Evolutionary conservation across 371 early-diverging fungal species (phyloP).

Genomic region (Mucor lusitanicus): DNA sequence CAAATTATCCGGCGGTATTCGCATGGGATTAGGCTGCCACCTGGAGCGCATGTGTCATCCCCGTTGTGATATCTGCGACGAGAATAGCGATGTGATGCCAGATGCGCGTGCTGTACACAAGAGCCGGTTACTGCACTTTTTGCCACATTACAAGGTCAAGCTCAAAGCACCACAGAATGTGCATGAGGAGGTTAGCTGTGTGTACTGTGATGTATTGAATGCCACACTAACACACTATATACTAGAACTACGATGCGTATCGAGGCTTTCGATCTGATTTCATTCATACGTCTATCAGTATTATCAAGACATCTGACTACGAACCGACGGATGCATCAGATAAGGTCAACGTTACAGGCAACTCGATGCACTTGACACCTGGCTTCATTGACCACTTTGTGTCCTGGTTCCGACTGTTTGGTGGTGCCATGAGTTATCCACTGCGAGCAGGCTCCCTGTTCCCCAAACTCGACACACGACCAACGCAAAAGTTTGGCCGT

Average conservation of each 20-base stretch:
- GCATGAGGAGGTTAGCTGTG: conserved; percentile 29
- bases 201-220: too few species aligned
- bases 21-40: conserved; percentile 52
- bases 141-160: conserved; percentile 46
- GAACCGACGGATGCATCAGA: not conserved
- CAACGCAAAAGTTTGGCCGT: conserved; percentile 39
- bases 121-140: conserved; percentile 23
- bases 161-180: conserved; percentile 40
- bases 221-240: not conserved
- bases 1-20: conserved; percentile 46
- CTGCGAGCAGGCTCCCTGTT: conserved; percentile 47
- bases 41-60: conserved; percentile 22
- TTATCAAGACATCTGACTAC: conserved; percentile 21
- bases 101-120: conserved; percentile 3
- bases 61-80: not conserved
- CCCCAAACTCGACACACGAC: conserved; percentile 23
- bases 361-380: conserved; percentile 49
- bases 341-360: conserved; percentile 7
- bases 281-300: conserved; percentile 63
- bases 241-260: conserved; percentile 55
- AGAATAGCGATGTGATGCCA: not conserved
- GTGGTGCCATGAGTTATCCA: conserved; percentile 44
- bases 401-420: conserved; percentile 43
- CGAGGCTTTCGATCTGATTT: conserved; percentile 66
- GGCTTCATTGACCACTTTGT: conserved; percentile 45